Evolutionary conservation across 768 basidiomycete species (phyloP).

Genomic region (Mycena galopus): DNA sequence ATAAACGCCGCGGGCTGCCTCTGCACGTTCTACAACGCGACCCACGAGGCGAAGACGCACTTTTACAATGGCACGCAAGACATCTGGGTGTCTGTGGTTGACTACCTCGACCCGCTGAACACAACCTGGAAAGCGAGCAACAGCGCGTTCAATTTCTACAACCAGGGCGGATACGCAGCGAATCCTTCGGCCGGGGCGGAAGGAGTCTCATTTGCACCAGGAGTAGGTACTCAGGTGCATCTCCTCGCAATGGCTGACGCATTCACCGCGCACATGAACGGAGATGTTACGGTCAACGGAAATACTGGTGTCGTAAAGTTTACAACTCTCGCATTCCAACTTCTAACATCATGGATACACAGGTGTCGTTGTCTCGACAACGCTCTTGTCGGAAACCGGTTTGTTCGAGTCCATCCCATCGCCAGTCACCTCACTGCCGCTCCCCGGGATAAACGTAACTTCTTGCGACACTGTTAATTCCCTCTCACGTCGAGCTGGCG

Average conservation of each 20-base stretch:
- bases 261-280: conserved; percentile 13
- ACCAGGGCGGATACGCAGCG: not conserved
- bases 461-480: too few species aligned
- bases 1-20: conserved; percentile 20
- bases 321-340: too few species aligned
- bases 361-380: not conserved
- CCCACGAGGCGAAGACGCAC: conserved; percentile 8
- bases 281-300: not conserved
- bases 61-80: conserved; percentile 18
- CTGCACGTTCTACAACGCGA: conserved; percentile 22
- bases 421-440: not conserved
- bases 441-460: conserved; percentile 22
- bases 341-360: too few species aligned
- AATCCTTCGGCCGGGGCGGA: not conserved
- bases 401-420: not conserved
- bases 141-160: not conserved
- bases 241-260: conserved; percentile 27
- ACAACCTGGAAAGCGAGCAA: conserved; percentile 10
- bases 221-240: conserved; percentile 16
- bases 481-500: too few species aligned
- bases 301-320: not conserved
- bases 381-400: conserved; percentile 16
- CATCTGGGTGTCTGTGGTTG: not conserved
- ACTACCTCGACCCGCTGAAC: conserved; percentile 19
- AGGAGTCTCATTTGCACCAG: not conserved